Base-by-base conservation (phyloP, 2,329 filamentous ascomycete genomes). In the Alternaria alternata region DNA sequence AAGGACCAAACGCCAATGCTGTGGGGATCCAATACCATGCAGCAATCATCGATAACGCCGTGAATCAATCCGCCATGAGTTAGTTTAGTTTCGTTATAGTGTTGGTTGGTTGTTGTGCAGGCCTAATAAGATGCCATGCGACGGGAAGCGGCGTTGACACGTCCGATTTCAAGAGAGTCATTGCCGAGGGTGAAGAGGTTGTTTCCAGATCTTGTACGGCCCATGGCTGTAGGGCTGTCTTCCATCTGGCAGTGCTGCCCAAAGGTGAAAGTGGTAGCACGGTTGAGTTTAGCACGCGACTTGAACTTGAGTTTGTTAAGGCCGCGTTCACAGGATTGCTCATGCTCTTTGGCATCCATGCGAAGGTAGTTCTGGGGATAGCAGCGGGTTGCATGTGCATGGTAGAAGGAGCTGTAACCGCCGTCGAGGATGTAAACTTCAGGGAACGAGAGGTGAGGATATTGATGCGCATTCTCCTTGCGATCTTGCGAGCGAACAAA, bases 341-440 rank as follows among this genome's bases (percentile, higher is more conserved):
- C 91, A 80, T 99, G 94, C 77, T 94, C 92, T 76, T 94, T 91
- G 66, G 91, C 92, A 67, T 89, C 91, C 95, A 99, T 99, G 80
- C 95, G 93, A 60, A 99, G 92, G 75, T 99, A 99, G 75, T 94
- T 93, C 73, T 96, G 94, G 22, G 95, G 95, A 71, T 89, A 95
- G 84, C 95, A 99, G 62, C 94, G 89, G 47, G 86, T 82, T 53
- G 89, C 89, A 78, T 97, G 89, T 65, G 92, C 85, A 24, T 87
- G 83, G 78, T 94, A 99, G 84, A 99, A 99, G 28, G 89, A 89
- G 78, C 93, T 97, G 82, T 99, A 99, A 43, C 95, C 95, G 62
- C 95, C 95, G 67, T 98, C 93, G 41, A 99, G 85, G 71, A 99
- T 97, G 79, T 99, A 99, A 66, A 98, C 89, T 78, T 99, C 95